phyloP scores from a whole-genome alignment of 2,329 filamentous ascomycete genomes.

The Sporothrix sp. region DNA sequence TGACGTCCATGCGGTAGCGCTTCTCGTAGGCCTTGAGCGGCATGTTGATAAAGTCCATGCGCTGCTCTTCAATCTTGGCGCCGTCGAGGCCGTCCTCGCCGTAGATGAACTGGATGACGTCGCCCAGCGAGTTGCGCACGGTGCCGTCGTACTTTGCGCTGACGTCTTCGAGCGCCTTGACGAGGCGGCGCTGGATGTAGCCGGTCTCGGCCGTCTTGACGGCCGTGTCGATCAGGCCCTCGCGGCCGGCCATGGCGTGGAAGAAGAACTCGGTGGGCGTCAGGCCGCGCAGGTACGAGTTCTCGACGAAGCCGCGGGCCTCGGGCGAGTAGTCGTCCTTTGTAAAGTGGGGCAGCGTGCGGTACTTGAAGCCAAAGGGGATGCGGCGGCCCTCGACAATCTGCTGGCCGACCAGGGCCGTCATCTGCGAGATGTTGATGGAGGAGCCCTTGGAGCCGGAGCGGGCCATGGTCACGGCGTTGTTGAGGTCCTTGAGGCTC shows the following conservation, averaged over 20 bases:
- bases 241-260: constrained; percentile 99
- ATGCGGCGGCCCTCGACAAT: constrained; percentile 98
- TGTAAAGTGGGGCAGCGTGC: constrained; percentile 92
- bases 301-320: constrained; percentile 95
- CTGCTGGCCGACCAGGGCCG: constrained; percentile 92
- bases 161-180: constrained; percentile 95
- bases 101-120: constrained; percentile 95
- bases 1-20: constrained; percentile 78
- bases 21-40: constrained; percentile 68
- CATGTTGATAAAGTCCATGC: constrained; percentile 74
- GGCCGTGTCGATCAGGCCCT: constrained; percentile 98
- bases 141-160: constrained; percentile 97
- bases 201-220: constrained; percentile 99
- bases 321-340: constrained; percentile 99
- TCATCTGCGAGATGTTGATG: constrained; percentile 99
- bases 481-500: constrained; percentile 91
- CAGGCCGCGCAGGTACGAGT: constrained; percentile 91
- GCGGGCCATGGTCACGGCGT: constrained; percentile 89
- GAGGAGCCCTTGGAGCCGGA: constrained; percentile 98
- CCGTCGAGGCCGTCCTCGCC: constrained; percentile 96
- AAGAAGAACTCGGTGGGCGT: constrained; percentile 98
- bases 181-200: constrained; percentile 96
- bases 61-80: constrained; percentile 86
- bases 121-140: constrained; percentile 90
- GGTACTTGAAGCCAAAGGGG: constrained; percentile 97